Evolutionary conservation across 164 flowering plant species (phyloP).

Genomic region (Umbellularia californica): DNA sequence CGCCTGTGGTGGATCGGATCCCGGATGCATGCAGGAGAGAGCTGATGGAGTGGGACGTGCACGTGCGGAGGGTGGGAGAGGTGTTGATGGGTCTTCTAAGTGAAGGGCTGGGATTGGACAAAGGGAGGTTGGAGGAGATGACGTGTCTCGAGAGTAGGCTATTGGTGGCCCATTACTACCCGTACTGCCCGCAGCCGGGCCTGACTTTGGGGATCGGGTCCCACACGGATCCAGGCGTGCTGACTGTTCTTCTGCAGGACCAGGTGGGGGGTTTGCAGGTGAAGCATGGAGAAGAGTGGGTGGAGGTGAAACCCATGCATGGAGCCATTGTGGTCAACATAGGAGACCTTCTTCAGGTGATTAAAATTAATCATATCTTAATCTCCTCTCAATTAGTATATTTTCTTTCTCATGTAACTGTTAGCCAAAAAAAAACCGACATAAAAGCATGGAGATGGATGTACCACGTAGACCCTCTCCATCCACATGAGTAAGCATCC

Average conservation of each 20-base stretch:
- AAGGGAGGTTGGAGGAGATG: conserved; percentile 34
- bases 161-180: conserved; percentile 60
- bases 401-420: no score
- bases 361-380: no score
- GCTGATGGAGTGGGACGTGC: conserved; percentile 39
- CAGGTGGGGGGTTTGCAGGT: conserved; percentile 59
- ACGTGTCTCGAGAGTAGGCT: conserved; percentile 32
- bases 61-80: conserved; percentile 29
- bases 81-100: conserved; percentile 39
- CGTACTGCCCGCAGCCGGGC: conserved; percentile 69
- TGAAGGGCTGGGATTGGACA: conserved; percentile 54
- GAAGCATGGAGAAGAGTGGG: conserved; percentile 45
- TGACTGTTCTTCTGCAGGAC: conserved; percentile 61
- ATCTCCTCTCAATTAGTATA: no score
- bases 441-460: no score
- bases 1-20: not conserved
- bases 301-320: conserved; percentile 47
- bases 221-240: conserved; percentile 59
- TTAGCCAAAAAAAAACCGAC: no score
- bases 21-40: conserved; percentile 27
- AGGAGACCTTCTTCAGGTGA: conserved; percentile 69
- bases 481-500: no score
- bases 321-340: conserved; percentile 62
- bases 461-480: no score
- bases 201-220: conserved; percentile 51